A percentile compares a stretch with the other conserved stretches of the same genome.
These are phyloP conservation scores for Sanchytrium tribonematis DNA, from an alignment of 371 early-diverging fungal genomes.

Conservation along the genomic window DNA sequence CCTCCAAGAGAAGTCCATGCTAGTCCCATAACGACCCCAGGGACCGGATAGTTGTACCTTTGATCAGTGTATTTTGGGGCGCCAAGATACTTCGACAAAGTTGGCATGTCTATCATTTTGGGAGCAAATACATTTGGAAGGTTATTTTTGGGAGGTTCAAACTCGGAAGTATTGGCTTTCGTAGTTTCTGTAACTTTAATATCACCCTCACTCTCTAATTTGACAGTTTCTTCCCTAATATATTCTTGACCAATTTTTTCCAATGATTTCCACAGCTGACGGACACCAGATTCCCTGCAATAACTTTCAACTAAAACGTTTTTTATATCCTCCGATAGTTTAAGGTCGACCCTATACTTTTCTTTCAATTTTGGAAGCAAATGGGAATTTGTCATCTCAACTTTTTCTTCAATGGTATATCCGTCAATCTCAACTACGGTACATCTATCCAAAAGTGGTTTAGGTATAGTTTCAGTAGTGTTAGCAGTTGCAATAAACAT, in stretches of 20 bases:
- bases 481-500: slow-evolving; percentile 94
- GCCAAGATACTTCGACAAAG: background rate
- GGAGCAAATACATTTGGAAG: background rate
- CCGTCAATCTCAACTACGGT: slow-evolving; percentile 80
- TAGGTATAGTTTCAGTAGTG: slow-evolving; percentile 74
- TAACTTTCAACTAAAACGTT: slow-evolving; percentile 55
- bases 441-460: slow-evolving; percentile 86
- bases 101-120: background rate
- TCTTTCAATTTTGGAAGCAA: slow-evolving; percentile 50
- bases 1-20: slow-evolving; percentile 80
- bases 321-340: slow-evolving; percentile 41
- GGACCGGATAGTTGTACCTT: slow-evolving; percentile 7
- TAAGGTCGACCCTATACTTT: slow-evolving; percentile 48
- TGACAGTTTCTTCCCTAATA: background rate
- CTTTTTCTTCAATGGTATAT: slow-evolving; percentile 84
- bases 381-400: slow-evolving; percentile 69
- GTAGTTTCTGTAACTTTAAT: too few species aligned
- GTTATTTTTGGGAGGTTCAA: background rate
- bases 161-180: background rate
- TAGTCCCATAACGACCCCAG: slow-evolving; percentile 81
- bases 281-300: slow-evolving; percentile 85
- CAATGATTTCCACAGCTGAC: slow-evolving; percentile 84
- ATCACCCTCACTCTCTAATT: background rate
- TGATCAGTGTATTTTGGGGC: background rate
- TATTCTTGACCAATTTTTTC: slow-evolving; percentile 36